Evolutionary conservation across 2,329 filamentous ascomycete genomes (phyloP).

Genomic region (Chrysosporium queenslandicum): DNA sequence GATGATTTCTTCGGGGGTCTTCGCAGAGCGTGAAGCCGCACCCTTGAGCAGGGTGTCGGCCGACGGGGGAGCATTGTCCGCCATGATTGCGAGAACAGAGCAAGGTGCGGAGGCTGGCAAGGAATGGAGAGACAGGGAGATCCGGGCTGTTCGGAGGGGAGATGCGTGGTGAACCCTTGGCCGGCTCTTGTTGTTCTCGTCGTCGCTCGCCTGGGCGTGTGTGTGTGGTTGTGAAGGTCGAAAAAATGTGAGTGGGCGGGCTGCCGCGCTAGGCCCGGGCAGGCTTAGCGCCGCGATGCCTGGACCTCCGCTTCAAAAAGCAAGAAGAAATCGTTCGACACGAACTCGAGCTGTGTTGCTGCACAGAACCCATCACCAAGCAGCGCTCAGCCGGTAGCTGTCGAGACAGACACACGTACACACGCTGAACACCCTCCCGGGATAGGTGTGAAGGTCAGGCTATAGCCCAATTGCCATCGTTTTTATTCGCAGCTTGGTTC

Average conservation of each 20-base stretch:
- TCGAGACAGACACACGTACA: background rate
- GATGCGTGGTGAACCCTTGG: background rate
- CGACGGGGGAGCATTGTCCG: constrained; percentile 41
- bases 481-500: background rate
- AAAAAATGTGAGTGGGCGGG: constrained; percentile 9
- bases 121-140: constrained; percentile 9
- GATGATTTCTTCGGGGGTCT: constrained; percentile 45
- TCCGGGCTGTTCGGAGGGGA: too few species aligned
- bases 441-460: background rate
- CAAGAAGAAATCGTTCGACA: constrained; percentile 7
- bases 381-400: background rate
- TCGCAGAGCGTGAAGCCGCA: constrained; percentile 37
- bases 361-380: too few species aligned
- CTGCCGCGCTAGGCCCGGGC: background rate
- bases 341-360: background rate
- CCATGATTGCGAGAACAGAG: constrained; percentile 36
- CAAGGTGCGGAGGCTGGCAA: constrained; percentile 5
- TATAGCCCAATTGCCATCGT: background rate
- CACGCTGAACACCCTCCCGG: background rate
- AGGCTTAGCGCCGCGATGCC: background rate
- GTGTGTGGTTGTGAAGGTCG: constrained; percentile 2
- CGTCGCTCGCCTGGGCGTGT: constrained; percentile 5
- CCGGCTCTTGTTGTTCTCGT: constrained; percentile 1
- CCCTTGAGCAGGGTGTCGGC: constrained; percentile 43
- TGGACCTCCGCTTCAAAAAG: background rate